Evolutionary conservation across 306 rosid species (phyloP).

Genomic region (Lithocarpus polystachyus): DNA sequence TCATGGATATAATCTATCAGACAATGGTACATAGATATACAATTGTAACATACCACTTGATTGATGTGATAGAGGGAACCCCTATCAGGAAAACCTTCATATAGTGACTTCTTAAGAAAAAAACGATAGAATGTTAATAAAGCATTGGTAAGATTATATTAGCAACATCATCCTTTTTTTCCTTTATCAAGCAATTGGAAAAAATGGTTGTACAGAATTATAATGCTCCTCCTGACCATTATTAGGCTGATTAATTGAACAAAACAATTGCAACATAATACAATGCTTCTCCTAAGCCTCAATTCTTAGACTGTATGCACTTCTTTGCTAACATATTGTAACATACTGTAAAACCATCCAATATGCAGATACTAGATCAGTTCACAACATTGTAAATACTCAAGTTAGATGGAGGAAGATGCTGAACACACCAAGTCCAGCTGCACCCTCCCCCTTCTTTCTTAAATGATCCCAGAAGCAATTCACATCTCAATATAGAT

Average conservation of each 20-base stretch:
- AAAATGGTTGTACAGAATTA: background rate
- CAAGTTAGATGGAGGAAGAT: slow-evolving; percentile 1
- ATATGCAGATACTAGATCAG: background rate
- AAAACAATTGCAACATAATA: background rate
- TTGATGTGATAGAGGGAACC: background rate
- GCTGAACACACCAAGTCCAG: background rate
- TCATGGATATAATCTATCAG: background rate
- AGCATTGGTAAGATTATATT: background rate
- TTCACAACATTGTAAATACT: background rate
- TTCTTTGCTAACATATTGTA: background rate
- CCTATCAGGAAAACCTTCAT: background rate
- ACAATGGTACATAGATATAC: background rate
- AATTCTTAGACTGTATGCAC: background rate
- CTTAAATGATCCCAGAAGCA: background rate
- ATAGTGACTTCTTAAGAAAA: background rate
- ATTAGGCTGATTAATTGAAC: background rate
- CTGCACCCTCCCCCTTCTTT: background rate
- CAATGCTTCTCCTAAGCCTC: background rate
- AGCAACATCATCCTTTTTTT: background rate
- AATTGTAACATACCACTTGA: background rate
- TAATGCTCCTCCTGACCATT: background rate
- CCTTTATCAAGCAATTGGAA: background rate
- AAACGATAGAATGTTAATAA: background rate
- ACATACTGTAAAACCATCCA: background rate
- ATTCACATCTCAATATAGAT: background rate